phyloP scores from a whole-genome alignment of 345 rosid genomes.

The Eucalyptus tenuipes region DNA sequence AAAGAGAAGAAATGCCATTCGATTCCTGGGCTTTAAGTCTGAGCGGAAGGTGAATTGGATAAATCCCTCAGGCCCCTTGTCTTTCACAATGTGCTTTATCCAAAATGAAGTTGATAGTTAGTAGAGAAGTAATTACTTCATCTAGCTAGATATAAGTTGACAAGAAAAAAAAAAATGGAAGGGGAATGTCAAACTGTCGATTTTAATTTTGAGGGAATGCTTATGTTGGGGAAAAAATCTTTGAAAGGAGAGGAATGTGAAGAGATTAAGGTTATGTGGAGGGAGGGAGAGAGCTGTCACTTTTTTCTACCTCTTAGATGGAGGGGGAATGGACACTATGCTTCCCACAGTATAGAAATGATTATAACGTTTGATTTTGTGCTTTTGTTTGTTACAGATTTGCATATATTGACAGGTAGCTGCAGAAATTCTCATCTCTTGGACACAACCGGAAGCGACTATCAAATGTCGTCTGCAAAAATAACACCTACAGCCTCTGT shows the following conservation, averaged over 20 bases:
- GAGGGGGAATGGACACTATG: not conserved
- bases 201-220: not conserved
- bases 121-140: not conserved
- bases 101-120: not conserved
- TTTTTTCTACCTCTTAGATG: not conserved
- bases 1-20: not conserved
- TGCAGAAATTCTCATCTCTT: not conserved
- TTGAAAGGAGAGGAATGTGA: not conserved
- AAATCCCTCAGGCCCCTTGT: not conserved
- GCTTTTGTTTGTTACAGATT: not conserved
- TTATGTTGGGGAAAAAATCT: not conserved
- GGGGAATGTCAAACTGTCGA: not conserved
- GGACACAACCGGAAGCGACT: not conserved
- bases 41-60: not conserved
- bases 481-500: conserved; percentile 31
- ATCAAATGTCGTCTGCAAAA: conserved; percentile 38
- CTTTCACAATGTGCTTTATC: not conserved
- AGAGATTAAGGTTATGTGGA: not conserved
- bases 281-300: not conserved
- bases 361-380: not conserved
- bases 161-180: not conserved
- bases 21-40: not conserved
- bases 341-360: not conserved
- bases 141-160: not conserved
- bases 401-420: not conserved